Evolutionary conservation across 2,329 filamentous ascomycete genomes (phyloP).

Genomic region (Cladosporium sphaerospermum): DNA sequence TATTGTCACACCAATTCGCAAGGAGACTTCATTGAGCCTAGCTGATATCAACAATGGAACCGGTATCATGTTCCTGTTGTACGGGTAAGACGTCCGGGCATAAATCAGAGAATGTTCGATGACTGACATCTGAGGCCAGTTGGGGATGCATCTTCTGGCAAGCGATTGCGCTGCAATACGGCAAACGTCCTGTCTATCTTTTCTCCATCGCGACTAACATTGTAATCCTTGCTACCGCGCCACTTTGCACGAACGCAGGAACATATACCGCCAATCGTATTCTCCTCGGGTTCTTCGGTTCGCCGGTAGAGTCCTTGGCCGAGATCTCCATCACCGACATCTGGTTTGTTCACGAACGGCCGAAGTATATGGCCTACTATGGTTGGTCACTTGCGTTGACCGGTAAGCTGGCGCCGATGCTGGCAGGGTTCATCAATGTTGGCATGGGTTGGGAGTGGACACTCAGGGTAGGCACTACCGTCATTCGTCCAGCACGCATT

Average conservation of each 20-base stretch:
- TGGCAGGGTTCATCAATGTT: slow-evolving; percentile 47
- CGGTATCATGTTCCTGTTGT: slow-evolving; percentile 25
- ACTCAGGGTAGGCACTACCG: slow-evolving; percentile 36
- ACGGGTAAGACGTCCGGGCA: not conserved
- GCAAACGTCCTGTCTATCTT: slow-evolving; percentile 45
- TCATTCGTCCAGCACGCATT: slow-evolving; percentile 14
- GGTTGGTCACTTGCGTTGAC: slow-evolving; percentile 20
- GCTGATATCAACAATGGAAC: slow-evolving; percentile 44
- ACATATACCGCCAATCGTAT: slow-evolving; percentile 45
- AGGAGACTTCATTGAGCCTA: slow-evolving; percentile 42
- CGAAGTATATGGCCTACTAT: slow-evolving; percentile 25
- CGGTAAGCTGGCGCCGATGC: slow-evolving; percentile 33
- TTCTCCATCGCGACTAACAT: slow-evolving; percentile 37
- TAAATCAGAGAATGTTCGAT: not conserved
- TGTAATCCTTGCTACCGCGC: slow-evolving; percentile 39
- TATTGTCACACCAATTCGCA: slow-evolving; percentile 43
- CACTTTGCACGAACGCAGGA: slow-evolving; percentile 39
- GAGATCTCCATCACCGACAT: slow-evolving; percentile 28
- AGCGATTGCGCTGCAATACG: slow-evolving; percentile 47
- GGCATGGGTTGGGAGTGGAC: slow-evolving; percentile 47
- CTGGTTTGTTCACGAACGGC: slow-evolving; percentile 28
- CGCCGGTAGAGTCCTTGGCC: slow-evolving; percentile 45
- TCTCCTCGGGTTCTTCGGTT: slow-evolving; percentile 42
- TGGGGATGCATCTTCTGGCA: slow-evolving; percentile 49
- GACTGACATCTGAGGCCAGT: slow-evolving; percentile 32